Evolutionary conservation across 1,284 basidiomycete species (phyloP).

Genomic region (Trichosporon coremiiforme): DNA sequence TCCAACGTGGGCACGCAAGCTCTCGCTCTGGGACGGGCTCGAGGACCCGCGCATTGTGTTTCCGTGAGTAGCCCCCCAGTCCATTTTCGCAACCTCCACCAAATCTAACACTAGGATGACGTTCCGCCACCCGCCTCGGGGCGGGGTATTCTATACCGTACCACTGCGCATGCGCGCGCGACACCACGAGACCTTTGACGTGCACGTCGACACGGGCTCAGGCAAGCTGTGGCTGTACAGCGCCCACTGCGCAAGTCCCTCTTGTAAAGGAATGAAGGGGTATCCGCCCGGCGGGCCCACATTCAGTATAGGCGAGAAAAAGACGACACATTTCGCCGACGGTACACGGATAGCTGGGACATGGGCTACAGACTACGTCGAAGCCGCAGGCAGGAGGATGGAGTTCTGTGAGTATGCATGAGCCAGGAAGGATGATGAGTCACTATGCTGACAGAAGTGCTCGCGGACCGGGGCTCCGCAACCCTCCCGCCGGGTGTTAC

Average conservation of each 20-base stretch:
- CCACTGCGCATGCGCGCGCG: neutral
- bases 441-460: neutral
- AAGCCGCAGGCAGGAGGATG: neutral
- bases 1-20: slow-evolving; percentile 11
- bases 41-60: neutral
- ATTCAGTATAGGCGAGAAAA: neutral
- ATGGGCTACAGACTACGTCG: neutral
- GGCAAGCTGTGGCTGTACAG: slow-evolving; percentile 15
- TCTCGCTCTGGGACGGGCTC: slow-evolving; percentile 8
- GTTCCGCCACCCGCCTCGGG: neutral
- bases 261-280: neutral
- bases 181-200: neutral
- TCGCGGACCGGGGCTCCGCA: slow-evolving; percentile 9
- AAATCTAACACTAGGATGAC: neutral
- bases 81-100: neutral
- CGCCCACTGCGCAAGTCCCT: neutral
- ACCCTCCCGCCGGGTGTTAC: neutral
- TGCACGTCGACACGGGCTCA: slow-evolving; percentile 7
- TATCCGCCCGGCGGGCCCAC: neutral
- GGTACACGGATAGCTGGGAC: neutral
- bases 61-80: slow-evolving; percentile 13
- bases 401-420: neutral
- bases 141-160: neutral
- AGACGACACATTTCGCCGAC: slow-evolving; percentile 5
- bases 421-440: neutral